Evolutionary conservation across 1,284 basidiomycete species (phyloP), one percentile per base, ranked within the genome.

Genomic region (Ustilago vetiveriae): DNA sequence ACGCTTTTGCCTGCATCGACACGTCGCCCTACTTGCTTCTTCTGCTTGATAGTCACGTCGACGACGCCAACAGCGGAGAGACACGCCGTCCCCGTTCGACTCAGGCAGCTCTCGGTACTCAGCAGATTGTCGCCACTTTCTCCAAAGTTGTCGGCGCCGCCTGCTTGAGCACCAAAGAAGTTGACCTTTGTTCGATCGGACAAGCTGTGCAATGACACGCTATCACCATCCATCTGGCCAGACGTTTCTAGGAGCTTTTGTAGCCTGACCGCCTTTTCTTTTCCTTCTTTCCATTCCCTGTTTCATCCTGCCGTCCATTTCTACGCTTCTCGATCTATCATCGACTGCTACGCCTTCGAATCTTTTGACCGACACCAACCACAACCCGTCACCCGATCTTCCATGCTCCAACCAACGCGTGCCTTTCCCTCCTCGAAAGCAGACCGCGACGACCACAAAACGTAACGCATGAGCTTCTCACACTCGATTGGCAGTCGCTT

Each of bases 41-140:
- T 49, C 45, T 48, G 35, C 51, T 63, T 38, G 50, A 55, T 52
- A 64, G 54, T 57, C 23, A 57, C 60, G 54, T 64, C 41, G 50
- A 64, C 60, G 60, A 64, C 60, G 54, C 60, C 52, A 64, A 54
- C 60, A 57, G 49, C 53, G 41, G 60, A 50, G 30, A 41, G 38
- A 44, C 51, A 46, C 36, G 40, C 22, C 17, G 4, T 23, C 13
- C 36, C 19, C 30, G 7, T 19, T 40, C 32, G 36, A 37, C 30
- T 32, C 10, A 50, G 42, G 3, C 36, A 29, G 13, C 26, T 41
- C 19, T 4, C 24, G 24, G 16, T 26, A 23, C 4, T 29, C 35
- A 43, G 14, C 29, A 19, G 19, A 45, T 9, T 24, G n/a, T n/a
- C n/a, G n/a, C n/a, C n/a, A n/a, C n/a, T n/a, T n/a, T n/a, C n/a